Conservation (phyloP, 2,329 filamentous ascomycete genomes). For the Cadophora gregata region DNA sequence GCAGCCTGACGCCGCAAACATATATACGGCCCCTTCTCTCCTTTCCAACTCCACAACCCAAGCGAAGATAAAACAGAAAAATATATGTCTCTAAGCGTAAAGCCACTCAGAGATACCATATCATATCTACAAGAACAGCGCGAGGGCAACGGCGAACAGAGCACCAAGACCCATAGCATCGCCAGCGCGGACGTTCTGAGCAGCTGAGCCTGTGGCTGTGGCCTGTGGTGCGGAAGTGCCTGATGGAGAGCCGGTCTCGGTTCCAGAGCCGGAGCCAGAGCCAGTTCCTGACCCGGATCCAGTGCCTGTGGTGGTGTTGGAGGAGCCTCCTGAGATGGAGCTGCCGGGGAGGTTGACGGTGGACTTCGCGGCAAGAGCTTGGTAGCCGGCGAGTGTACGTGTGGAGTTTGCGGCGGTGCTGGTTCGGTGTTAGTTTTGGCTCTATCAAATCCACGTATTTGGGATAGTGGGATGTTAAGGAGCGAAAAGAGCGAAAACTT, state of each 20-base stretch:
- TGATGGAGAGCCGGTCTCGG: slow-evolving; percentile 19
- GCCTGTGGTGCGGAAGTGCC: slow-evolving; percentile 5
- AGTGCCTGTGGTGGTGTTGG: slow-evolving; percentile 20
- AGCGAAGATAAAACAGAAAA: slow-evolving; percentile 16
- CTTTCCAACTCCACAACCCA: neutral
- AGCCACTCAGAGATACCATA: too few relatives aligned
- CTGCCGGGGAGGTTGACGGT: slow-evolving; percentile 49
- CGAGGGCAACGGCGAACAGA: slow-evolving; percentile 30
- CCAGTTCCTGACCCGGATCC: neutral
- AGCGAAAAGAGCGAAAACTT: slow-evolving; percentile 40
- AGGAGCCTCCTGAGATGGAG: slow-evolving; percentile 27
- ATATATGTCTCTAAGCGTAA: neutral
- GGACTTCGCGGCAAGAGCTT: slow-evolving; percentile 46
- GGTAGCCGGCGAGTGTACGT: slow-evolving; percentile 54
- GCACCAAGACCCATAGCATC: slow-evolving; percentile 23
- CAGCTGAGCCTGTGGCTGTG: slow-evolving; percentile 14
- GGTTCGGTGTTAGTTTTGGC: slow-evolving; percentile 10
- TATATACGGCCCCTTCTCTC: slow-evolving; percentile 10
- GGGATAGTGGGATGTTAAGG: too few relatives aligned
- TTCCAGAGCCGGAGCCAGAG: neutral
- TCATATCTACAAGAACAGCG: slow-evolving; percentile 30
- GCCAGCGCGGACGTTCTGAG: slow-evolving; percentile 14
- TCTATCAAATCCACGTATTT: too few relatives aligned
- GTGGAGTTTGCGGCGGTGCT: slow-evolving; percentile 53
- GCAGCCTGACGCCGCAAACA: neutral